Percentiles rank a stretch among this genome's conserved stretches.
Evolutionary conservation across 805 yeast genomes (phyloP).

Genomic region (Spathaspora passalidarum): DNA sequence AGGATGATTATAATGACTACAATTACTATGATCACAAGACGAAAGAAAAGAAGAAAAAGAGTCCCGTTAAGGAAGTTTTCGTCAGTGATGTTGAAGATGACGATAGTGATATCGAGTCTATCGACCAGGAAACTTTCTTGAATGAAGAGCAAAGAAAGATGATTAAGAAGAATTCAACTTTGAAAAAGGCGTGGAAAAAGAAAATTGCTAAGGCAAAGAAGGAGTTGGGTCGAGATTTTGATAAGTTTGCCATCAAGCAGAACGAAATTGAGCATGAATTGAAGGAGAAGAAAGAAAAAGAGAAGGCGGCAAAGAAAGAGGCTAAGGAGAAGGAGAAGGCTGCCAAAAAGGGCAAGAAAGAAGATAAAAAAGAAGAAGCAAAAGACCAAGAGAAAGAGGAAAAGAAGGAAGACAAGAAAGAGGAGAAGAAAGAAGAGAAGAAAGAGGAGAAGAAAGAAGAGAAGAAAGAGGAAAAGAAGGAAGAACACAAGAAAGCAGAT

Average conservation of each 20-base stretch:
- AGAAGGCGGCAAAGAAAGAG: neutral
- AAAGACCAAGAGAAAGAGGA: slow-evolving; percentile 6
- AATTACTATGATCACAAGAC: slow-evolving; percentile 29
- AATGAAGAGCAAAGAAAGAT: slow-evolving; percentile 10
- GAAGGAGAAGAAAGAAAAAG: slow-evolving; percentile 7
- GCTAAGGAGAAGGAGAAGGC: slow-evolving; percentile 1
- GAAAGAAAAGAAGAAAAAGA: slow-evolving; percentile 5
- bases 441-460: neutral
- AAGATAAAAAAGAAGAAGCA: slow-evolving; percentile 8
- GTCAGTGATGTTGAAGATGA: slow-evolving; percentile 14
- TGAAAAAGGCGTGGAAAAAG: slow-evolving; percentile 7
- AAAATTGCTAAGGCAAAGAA: slow-evolving; percentile 22
- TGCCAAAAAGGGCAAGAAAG: slow-evolving; percentile 3
- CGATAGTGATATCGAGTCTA: slow-evolving; percentile 17
- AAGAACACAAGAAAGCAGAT: neutral
- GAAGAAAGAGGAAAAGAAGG: neutral
- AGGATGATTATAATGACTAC: slow-evolving; percentile 29
- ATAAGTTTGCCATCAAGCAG: slow-evolving; percentile 17
- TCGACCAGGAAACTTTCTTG: slow-evolving; percentile 4
- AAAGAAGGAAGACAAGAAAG: slow-evolving; percentile 3
- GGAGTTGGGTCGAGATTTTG: slow-evolving; percentile 22
- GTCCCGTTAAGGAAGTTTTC: slow-evolving; percentile 17
- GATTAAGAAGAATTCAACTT: slow-evolving; percentile 5
- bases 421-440: slow-evolving; percentile 6
- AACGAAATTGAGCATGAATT: slow-evolving; percentile 7